Evolutionary conservation across 2,329 filamentous ascomycete species (phyloP).

Genomic region (Colletotrichum limetticola): DNA sequence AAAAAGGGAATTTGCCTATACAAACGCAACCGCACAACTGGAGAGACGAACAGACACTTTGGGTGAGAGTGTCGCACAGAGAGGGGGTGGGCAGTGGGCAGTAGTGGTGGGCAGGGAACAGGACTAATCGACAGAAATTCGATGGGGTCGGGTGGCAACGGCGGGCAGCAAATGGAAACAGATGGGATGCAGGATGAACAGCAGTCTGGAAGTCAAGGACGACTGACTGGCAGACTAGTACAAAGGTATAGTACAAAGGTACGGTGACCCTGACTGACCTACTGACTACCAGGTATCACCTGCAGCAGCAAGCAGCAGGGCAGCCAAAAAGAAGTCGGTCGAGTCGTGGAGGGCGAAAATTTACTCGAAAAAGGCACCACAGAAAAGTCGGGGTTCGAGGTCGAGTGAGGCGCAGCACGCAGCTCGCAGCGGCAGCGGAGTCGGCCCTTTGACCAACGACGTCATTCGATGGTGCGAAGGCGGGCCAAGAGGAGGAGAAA

Average conservation of each 20-base stretch:
- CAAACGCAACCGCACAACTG: neutral
- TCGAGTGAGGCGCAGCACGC: constrained; percentile 34
- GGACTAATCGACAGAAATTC: neutral
- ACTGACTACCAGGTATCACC: neutral
- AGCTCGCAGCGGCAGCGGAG: constrained; percentile 28
- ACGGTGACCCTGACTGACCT: neutral
- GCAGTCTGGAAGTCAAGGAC: neutral
- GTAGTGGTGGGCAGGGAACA: neutral
- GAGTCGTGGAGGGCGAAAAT: constrained; percentile 12
- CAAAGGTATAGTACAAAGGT: neutral
- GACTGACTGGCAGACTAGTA: neutral
- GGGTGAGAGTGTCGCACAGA: constrained; percentile 3
- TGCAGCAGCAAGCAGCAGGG: neutral
- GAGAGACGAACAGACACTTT: neutral
- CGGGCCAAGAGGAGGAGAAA: neutral
- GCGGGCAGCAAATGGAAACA: neutral
- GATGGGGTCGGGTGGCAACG: neutral
- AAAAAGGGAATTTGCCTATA: neutral
- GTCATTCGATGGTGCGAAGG: constrained; percentile 18
- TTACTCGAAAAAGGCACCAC: constrained; percentile 18
- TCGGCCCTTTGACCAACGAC: constrained; percentile 31
- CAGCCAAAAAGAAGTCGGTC: neutral
- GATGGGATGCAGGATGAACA: neutral
- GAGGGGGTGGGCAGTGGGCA: neutral
- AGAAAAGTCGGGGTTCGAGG: constrained; percentile 18